A percentile compares a stretch with the other conserved stretches of the same genome.
These are phyloP conservation scores for Tylopilus subfusipes DNA, from an alignment of 768 basidiomycete genomes.

Conservation along the genomic window DNA sequence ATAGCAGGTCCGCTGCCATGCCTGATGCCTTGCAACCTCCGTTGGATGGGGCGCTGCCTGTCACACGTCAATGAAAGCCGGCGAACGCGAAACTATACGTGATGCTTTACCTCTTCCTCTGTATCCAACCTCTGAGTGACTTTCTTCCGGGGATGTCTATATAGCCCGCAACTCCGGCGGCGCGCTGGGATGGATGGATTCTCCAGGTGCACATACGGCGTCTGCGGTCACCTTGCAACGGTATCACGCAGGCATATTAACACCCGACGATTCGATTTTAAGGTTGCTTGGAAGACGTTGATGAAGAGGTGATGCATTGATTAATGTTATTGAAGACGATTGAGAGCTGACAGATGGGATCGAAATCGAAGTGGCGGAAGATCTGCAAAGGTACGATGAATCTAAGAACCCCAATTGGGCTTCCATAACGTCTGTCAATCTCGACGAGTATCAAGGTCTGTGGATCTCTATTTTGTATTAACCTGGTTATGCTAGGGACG, in stretches of 20 bases:
- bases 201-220: constrained; percentile 14
- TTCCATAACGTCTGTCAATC: constrained; percentile 23
- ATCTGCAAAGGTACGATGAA: constrained; percentile 22
- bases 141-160: constrained; percentile 17
- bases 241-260: constrained; percentile 1
- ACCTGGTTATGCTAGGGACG: constrained; percentile 7
- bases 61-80: constrained; percentile 14
- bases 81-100: constrained; percentile 22
- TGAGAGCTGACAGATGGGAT: constrained; percentile 14
- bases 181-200: constrained; percentile 10
- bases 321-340: constrained; percentile 16
- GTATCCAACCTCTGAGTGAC: constrained; percentile 17
- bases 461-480: constrained; percentile 17
- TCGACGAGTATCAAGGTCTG: constrained; percentile 15
- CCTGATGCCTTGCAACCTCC: constrained; percentile 9
- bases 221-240: constrained; percentile 8
- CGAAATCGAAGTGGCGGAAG: constrained; percentile 18
- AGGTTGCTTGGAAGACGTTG: constrained; percentile 13
- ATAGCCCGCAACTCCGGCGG: constrained; percentile 19
- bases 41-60: constrained; percentile 7
- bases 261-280: constrained; percentile 17
- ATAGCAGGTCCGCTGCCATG: constrained; percentile 23
- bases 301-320: constrained; percentile 17
- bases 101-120: constrained; percentile 21
- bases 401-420: constrained; percentile 15